Base-by-base conservation (phyloP, 1,139 yeast species). In the Nakaseomyces sp. region DNA sequence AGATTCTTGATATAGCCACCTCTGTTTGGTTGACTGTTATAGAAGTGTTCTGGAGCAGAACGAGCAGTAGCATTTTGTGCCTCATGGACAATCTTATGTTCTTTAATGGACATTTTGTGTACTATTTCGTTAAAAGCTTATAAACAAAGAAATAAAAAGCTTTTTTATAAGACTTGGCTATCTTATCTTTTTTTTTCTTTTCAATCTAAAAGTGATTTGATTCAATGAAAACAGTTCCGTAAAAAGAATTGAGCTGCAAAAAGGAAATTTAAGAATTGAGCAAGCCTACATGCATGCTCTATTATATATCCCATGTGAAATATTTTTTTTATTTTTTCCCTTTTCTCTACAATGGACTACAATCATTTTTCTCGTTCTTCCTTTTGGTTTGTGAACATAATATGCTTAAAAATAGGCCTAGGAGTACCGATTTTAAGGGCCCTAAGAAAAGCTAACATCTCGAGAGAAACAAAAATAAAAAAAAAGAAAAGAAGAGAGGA, bases 21-120 rank as follows among this genome's bases (percentile, higher is more conserved):
- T 43, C 72, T 68, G 36, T 28, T 30, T 47, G 91, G 89, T 61
- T 81, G 88, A 55, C 80, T 81, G 54, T 77, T 75, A 63, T 68
- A 84, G 68, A 86, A 87, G 54, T 80, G 85, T 56, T 73, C 63
- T 45, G 95, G 95, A 42, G 95, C 82, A 42, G 70, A 73, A 58
- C 79, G 78, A 41, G 79, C 72, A 47, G 64, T 63, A 46, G 81
- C 76, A 50, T 75, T 71, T 64, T 82, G 81, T 50, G 95, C 95
- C 68, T 87, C 95, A 61, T 84, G 93, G 45, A 86, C 95, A 46
- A 79, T 78, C 50, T 53, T 52, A 48, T 66, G 69, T 43, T 53
- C 53, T 43, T 47, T 52, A 20, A 46, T 42, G 18, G 54, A 46
- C 54, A 51, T 51, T 10, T 9, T 26, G 3, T 26, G 29, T 5